Base-by-base conservation (phyloP, 768 basidiomycete genomes). In the Bullera alba region DNA sequence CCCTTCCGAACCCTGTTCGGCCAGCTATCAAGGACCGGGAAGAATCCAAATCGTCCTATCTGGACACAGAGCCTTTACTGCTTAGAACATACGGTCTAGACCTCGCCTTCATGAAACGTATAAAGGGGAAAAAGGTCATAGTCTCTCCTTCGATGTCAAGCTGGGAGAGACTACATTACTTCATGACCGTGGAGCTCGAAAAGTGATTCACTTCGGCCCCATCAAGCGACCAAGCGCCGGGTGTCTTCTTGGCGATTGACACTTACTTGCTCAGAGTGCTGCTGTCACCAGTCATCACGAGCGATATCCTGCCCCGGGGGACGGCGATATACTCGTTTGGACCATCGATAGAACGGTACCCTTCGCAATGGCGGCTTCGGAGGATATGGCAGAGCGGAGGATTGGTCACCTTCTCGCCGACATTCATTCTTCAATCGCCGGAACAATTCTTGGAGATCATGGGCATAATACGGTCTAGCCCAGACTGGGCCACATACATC, bases 351-450 rank as follows among this genome's bases (percentile, higher is more conserved):
- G n/a, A 37, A 10, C 50, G 56, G 17, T 37, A 39, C 19, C 54
- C 58, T 7, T 16, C 25, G 0, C 46, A 48, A 25, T 59, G 50
- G 46, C 16, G 42, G 2, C n/a, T 42, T 1, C 2, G 44, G 21
- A 22, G 19, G 15, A 50, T 56, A n/a, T 60, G 58, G 54, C 22
- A 21, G 1, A 41, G 36, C n/a, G 64, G 64, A 8, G 61, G 58
- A 10, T 42, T 66, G 8, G 58, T 66, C 17, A 62, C 64, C 0
- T 66, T 66, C 49, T 60, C 58, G 1, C 64, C 64, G 15, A 52
- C 55, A 8, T 53, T 66, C 22, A 50, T 66, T 12, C 54, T 66
- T 5, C 27, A 50, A 4, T 39, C 38, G 2, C 64, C 64, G 3
- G 49, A 53, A 1, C 51, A 56, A 29, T 54, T 63, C 23, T 42